These are phyloP conservation scores for Glycine soja DNA, from an alignment of 306 rosid species.

Conservation along the genomic window DNA sequence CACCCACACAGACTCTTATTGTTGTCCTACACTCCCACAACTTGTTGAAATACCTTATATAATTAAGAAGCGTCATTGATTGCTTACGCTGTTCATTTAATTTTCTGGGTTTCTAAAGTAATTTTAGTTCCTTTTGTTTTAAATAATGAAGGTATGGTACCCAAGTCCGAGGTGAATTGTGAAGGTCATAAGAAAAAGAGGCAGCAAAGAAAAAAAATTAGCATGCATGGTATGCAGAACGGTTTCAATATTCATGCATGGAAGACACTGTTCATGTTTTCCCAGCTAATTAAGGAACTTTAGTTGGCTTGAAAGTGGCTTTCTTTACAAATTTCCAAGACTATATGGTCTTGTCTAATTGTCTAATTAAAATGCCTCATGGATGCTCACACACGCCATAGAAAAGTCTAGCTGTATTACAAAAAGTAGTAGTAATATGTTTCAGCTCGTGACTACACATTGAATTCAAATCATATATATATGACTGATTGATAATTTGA, in stretches of 20 bases:
- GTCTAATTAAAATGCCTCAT: neutral
- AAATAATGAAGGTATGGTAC: too few relatives aligned
- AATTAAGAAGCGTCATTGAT: too few relatives aligned
- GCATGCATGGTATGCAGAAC: neutral
- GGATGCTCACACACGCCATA: neutral
- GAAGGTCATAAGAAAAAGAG: neutral
- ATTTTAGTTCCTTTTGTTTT: too few relatives aligned
- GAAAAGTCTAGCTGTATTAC: neutral
- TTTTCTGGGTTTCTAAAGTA: too few relatives aligned
- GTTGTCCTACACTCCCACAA: too few relatives aligned
- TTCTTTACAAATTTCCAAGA: neutral
- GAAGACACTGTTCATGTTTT: neutral
- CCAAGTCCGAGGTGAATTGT: neutral
- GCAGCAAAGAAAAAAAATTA: too few relatives aligned
- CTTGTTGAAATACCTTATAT: too few relatives aligned
- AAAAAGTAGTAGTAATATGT: neutral
- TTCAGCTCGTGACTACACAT: neutral
- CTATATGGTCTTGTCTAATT: too few relatives aligned
- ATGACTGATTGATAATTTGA: neutral
- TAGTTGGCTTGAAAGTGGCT: neutral
- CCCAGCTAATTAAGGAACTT: neutral
- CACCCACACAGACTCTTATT: too few relatives aligned
- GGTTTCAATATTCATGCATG: neutral
- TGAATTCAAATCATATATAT: slow-evolving; percentile 3
- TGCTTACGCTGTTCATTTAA: too few relatives aligned